Percentiles rank a stretch among this genome's conserved stretches.
phyloP scores from a whole-genome alignment of 2,329 filamentous ascomycete species.

The Aspergillus pseudonomiae region DNA sequence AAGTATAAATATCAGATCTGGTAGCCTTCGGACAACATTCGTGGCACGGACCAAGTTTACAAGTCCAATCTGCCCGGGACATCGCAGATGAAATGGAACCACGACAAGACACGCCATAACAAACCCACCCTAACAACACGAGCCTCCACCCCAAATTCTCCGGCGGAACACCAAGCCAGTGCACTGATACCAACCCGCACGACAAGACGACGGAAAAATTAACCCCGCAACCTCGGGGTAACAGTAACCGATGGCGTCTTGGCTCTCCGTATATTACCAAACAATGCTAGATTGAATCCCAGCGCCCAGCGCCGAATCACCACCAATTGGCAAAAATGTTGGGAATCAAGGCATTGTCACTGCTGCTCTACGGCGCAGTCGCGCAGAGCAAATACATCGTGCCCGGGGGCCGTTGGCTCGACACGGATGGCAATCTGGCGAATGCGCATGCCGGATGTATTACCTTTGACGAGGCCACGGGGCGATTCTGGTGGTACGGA shows the following conservation, averaged over 20 bases:
- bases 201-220: not conserved
- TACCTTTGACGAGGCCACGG: conserved; percentile 54
- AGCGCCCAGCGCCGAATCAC: not conserved
- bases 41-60: too few relatives aligned
- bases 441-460: conserved; percentile 65
- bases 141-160: not conserved
- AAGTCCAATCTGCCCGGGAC: too few relatives aligned
- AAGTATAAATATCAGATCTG: too few relatives aligned
- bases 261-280: not conserved
- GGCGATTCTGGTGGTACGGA: conserved; percentile 64
- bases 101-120: too few relatives aligned
- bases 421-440: conserved; percentile 62
- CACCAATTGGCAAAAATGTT: conserved; percentile 8
- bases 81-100: too few relatives aligned
- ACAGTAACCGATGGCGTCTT: conserved; percentile 16
- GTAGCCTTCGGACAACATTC: too few relatives aligned
- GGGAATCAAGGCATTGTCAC: not conserved
- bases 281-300: not conserved
- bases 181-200: not conserved
- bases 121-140: not conserved
- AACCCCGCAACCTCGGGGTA: conserved; percentile 21
- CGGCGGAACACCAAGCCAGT: not conserved
- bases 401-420: conserved; percentile 63
- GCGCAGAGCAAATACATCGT: conserved; percentile 59
- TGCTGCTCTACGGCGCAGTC: conserved; percentile 5